Percentiles rank a stretch among this genome's conserved stretches.
These are phyloP conservation scores for Xylaria telfairii DNA, from an alignment of 495 filamentous ascomycete genomes.

Conservation along the genomic window DNA sequence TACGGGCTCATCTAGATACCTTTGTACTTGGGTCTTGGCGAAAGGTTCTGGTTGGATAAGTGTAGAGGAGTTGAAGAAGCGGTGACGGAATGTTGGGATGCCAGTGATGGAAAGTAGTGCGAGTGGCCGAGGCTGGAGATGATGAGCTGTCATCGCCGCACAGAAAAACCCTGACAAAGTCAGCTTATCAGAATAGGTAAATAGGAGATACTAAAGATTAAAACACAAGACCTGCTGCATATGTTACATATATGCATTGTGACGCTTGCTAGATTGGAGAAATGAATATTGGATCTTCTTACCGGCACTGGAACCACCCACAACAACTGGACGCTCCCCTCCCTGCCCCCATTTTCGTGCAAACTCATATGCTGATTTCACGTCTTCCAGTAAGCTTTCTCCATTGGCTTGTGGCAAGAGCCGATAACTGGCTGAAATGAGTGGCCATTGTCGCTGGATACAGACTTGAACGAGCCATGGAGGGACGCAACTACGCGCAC, in stretches of 20 bases:
- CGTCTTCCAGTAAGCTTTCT: constrained; percentile 28
- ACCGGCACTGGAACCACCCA: background rate
- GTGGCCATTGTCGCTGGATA: constrained; percentile 31
- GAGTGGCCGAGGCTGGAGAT: constrained; percentile 26
- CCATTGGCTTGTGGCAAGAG: constrained; percentile 31
- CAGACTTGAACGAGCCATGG: constrained; percentile 38
- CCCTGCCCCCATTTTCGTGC: constrained; percentile 6
- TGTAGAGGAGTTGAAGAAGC: constrained; percentile 33
- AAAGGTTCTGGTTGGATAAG: constrained; percentile 14
- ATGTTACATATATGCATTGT: background rate
- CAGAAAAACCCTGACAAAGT: constrained; percentile 31
- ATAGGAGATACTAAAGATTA: background rate
- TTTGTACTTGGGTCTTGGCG: background rate
- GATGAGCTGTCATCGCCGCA: constrained; percentile 31
- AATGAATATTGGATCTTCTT: background rate
- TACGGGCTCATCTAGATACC: background rate
- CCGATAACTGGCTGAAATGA: constrained; percentile 34
- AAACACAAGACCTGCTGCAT: background rate
- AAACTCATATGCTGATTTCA: constrained; percentile 31
- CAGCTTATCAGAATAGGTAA: background rate
- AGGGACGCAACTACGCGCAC: constrained; percentile 27
- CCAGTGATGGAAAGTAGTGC: constrained; percentile 37
- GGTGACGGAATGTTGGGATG: constrained; percentile 35
- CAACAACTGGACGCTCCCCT: background rate
- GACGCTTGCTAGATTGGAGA: background rate